Conservation (phyloP, 208 protist genomes). For the Polymyxa betae region DNA sequence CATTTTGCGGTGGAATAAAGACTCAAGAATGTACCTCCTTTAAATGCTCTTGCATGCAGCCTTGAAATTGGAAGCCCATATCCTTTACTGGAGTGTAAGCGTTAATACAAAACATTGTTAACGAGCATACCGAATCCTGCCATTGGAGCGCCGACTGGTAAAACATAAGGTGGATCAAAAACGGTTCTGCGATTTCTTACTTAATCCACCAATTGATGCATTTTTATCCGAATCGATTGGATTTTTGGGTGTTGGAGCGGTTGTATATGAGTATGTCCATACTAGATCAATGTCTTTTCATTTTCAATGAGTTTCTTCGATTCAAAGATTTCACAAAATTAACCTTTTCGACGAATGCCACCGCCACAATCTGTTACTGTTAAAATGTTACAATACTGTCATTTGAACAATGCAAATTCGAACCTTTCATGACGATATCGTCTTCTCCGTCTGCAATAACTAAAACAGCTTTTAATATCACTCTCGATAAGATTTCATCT, state of each 20-base stretch:
- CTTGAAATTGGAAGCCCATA: constrained; percentile 14
- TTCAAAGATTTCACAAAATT: too few relatives aligned
- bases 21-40: constrained; percentile 33
- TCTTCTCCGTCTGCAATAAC: constrained; percentile 39
- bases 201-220: background rate
- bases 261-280: constrained; percentile 27
- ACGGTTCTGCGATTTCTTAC: background rate
- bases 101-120: constrained; percentile 6
- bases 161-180: background rate
- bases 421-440: constrained; percentile 47
- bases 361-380: constrained; percentile 21
- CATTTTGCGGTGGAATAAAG: background rate
- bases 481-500: background rate
- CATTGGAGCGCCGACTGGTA: constrained; percentile 12
- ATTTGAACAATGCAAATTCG: background rate
- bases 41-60: constrained; percentile 30
- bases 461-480: background rate
- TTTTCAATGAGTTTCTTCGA: too few relatives aligned
- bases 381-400: background rate
- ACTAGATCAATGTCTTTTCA: constrained; percentile 22
- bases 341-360: background rate
- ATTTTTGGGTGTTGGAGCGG: background rate
- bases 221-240: background rate
- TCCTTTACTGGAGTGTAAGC: background rate
- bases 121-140: constrained; percentile 10